These are phyloP conservation scores for Sporisorium iseilematis-ciliati DNA, from an alignment of 1,284 basidiomycete species.

Conservation along the genomic window DNA sequence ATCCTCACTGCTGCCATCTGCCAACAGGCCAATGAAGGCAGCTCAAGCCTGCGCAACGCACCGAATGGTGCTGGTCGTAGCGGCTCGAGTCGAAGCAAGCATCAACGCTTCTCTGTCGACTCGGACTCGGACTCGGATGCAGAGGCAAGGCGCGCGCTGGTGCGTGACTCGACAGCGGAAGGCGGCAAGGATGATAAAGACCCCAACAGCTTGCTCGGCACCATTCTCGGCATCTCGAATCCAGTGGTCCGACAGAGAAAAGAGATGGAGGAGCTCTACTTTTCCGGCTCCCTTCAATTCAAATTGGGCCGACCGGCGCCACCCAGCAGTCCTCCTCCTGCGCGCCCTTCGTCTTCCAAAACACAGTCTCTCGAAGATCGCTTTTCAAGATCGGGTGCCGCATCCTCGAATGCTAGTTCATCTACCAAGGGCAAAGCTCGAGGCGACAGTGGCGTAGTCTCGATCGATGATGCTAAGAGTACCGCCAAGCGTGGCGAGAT, in stretches of 20 bases:
- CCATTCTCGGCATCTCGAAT: constrained; percentile 83
- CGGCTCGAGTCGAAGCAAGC: constrained; percentile 21
- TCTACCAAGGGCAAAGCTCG: constrained; percentile 14
- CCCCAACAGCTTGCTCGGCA: constrained; percentile 80
- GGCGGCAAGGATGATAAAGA: constrained; percentile 63
- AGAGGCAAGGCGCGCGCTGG: constrained; percentile 50
- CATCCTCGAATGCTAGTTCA: constrained; percentile 1
- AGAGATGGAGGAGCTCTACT: constrained; percentile 79
- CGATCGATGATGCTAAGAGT: constrained; percentile 25
- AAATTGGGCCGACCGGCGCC: constrained; percentile 71
- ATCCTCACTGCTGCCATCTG: constrained; percentile 77
- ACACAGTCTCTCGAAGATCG: constrained; percentile 5
- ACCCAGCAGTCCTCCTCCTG: constrained; percentile 45
- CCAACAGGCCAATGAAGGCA: constrained; percentile 58
- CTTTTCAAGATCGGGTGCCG: not conserved
- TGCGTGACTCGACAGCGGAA: constrained; percentile 41
- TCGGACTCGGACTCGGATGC: constrained; percentile 48
- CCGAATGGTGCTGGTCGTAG: constrained; percentile 11
- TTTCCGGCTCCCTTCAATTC: constrained; percentile 76
- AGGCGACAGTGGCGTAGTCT: constrained; percentile 32
- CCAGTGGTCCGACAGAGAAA: constrained; percentile 75
- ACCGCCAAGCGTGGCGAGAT: constrained; percentile 19
- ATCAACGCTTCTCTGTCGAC: constrained; percentile 37
- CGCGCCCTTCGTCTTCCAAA: constrained; percentile 19
- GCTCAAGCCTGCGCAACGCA: constrained; percentile 9